Base-by-base conservation (phyloP, 1,284 basidiomycete species). In the Porodaedalea pini region DNA sequence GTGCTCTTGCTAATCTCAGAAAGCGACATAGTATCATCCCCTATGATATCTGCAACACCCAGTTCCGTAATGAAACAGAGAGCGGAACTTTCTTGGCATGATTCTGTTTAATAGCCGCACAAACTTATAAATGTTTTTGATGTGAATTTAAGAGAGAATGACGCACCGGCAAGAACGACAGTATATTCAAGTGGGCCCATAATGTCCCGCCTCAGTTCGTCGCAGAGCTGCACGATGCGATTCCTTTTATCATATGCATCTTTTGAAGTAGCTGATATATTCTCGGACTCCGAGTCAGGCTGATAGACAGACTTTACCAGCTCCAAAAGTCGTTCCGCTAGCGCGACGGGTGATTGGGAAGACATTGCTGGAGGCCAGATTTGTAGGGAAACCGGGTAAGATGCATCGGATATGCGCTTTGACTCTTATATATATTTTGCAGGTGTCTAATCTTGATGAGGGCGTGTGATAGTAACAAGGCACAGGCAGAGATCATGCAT, bases 81-180 rank as follows among this genome's bases (percentile, higher is more conserved):
- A 15, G 69, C 67, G 5, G 65, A 61, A 45, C 67, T 68, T 51
- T 70, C 69, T 32, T 69, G 68, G 41, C 67, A 69, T n/a, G 68
- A 67, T 48, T 68, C 68, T 69, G 11, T 27, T 3, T 11, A 44
- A 19, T 5, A n/a, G 11, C 17, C 13, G n/a, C 21, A 32, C 4
- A 39, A 8, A n/a, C 8, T n/a, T 17, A 8, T n/a, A n/a, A n/a
- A n/a, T n/a, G n/a, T n/a, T n/a, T n/a, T n/a, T n/a, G n/a, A n/a
- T n/a, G n/a, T 11, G 2, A 29, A 4, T 25, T n/a, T 32, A 13
- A 32, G 23, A 13, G n/a, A 31, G 8, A 49, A 25, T 10, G 44
- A 15, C 21, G 3, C 36, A 61, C 63, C 61, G 27, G 57, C 61
- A 29, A 64, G 47, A 11, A 50, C 47, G 6, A 60, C 55, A 23